Percentiles rank a stretch among this genome's conserved stretches.
These are phyloP conservation scores for Ophiocordyceps camponoti-leonardi DNA, from an alignment of 2,329 filamentous ascomycete genomes.

Conservation along the genomic window DNA sequence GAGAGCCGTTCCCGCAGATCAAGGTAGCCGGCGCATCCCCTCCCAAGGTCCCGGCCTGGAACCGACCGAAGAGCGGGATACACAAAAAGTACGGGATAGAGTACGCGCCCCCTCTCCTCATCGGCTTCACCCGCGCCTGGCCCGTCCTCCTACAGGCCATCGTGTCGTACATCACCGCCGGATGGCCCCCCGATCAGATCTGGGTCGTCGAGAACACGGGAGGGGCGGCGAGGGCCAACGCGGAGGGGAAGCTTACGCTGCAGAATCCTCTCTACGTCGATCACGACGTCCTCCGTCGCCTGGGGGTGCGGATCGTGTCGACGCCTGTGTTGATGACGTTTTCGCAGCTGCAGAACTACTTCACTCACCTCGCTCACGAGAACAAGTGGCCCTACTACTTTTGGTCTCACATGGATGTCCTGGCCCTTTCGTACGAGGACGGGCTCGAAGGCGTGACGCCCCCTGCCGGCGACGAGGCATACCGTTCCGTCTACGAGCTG, in stretches of 20 bases:
- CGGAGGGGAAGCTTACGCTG: slow-evolving; percentile 24
- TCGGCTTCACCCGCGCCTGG: slow-evolving; percentile 42
- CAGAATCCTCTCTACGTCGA: slow-evolving; percentile 41
- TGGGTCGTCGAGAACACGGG: slow-evolving; percentile 43
- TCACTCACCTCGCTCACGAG: slow-evolving; percentile 25
- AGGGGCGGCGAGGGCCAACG: slow-evolving; percentile 30
- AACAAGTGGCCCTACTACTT: slow-evolving; percentile 31
- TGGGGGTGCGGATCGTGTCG: slow-evolving; percentile 33
- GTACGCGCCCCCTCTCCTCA: slow-evolving; percentile 31
- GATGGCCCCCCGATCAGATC: slow-evolving; percentile 39
- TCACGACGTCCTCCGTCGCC: slow-evolving; percentile 27
- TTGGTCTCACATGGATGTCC: slow-evolving; percentile 39
- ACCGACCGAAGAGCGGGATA: slow-evolving; percentile 18
- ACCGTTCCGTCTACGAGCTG: slow-evolving; percentile 23
- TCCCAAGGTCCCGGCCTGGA: slow-evolving; percentile 27
- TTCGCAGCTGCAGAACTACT: slow-evolving; percentile 38
- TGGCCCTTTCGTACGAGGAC: slow-evolving; percentile 22
- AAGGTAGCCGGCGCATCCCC: slow-evolving; percentile 10
- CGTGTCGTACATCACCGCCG: slow-evolving; percentile 38
- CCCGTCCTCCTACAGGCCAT: slow-evolving; percentile 36
- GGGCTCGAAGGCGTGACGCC: slow-evolving; percentile 16
- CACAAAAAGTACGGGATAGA: slow-evolving; percentile 20
- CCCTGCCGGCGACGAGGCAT: slow-evolving; percentile 15
- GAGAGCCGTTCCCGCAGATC: slow-evolving; percentile 25
- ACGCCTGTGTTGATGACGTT: slow-evolving; percentile 35